Percentiles rank a stretch among this genome's conserved stretches.
Conservation (phyloP, 1,284 basidiomycete species). For the Fistulinella staudtii region DNA sequence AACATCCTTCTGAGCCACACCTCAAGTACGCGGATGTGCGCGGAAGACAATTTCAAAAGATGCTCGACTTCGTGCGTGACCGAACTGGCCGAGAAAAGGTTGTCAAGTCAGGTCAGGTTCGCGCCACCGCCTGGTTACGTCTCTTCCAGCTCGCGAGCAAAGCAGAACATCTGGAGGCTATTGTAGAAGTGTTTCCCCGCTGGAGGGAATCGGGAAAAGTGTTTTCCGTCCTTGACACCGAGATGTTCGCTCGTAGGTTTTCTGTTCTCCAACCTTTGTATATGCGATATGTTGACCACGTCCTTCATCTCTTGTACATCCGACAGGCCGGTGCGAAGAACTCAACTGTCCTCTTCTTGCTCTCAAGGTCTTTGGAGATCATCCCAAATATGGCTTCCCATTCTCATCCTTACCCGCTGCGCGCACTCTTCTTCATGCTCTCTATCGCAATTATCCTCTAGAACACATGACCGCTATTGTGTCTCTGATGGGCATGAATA, state of each 20-base stretch:
- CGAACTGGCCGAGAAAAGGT: slow-evolving; percentile 29
- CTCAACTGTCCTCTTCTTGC: slow-evolving; percentile 53
- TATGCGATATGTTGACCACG: neutral
- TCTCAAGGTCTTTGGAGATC: slow-evolving; percentile 57
- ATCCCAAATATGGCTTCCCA: slow-evolving; percentile 53
- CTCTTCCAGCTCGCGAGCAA: slow-evolving; percentile 48
- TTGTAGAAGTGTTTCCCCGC: slow-evolving; percentile 42
- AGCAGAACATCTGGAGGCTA: slow-evolving; percentile 42
- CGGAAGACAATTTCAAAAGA: slow-evolving; percentile 21
- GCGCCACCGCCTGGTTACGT: slow-evolving; percentile 40
- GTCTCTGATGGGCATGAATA: slow-evolving; percentile 50
- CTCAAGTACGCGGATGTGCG: slow-evolving; percentile 8
- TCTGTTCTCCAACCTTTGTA: neutral
- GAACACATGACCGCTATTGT: slow-evolving; percentile 45
- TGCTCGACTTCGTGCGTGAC: slow-evolving; percentile 28
- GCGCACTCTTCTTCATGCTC: slow-evolving; percentile 49
- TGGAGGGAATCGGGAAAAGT: slow-evolving; percentile 44
- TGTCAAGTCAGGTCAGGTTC: slow-evolving; percentile 29
- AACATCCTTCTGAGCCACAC: neutral
- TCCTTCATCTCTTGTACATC: neutral
- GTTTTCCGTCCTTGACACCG: slow-evolving; percentile 38
- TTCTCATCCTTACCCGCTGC: slow-evolving; percentile 49
- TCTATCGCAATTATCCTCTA: slow-evolving; percentile 46
- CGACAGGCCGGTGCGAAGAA: slow-evolving; percentile 55
- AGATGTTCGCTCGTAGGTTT: slow-evolving; percentile 53